phyloP scores from a whole-genome alignment of 2,329 filamentous ascomycete species.

The Thyridium curvatum region DNA sequence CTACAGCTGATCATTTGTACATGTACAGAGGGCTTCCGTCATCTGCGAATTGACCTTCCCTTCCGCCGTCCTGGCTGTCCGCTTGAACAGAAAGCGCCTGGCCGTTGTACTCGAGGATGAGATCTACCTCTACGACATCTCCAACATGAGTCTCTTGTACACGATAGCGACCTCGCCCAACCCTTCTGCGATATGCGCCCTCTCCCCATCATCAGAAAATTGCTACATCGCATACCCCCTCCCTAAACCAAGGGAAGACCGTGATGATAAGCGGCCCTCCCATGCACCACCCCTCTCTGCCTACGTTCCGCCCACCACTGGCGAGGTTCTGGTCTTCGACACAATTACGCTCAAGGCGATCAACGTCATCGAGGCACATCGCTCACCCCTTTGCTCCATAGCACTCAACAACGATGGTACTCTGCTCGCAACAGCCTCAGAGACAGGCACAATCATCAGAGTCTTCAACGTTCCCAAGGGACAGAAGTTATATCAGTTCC shows the following conservation, averaged over 20 bases:
- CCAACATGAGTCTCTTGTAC: constrained; percentile 92
- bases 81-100: constrained; percentile 87
- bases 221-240: constrained; percentile 94
- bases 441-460: constrained; percentile 95
- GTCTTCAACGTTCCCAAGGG: constrained; percentile 90
- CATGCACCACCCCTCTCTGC: constrained; percentile 79
- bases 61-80: constrained; percentile 89
- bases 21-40: constrained; percentile 57
- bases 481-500: constrained; percentile 92
- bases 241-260: constrained; percentile 62
- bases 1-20: too few species aligned
- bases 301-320: constrained; percentile 77
- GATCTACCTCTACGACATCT: constrained; percentile 97
- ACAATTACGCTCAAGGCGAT: constrained; percentile 83
- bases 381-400: constrained; percentile 83
- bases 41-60: constrained; percentile 99
- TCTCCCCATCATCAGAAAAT: constrained; percentile 91
- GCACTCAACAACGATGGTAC: constrained; percentile 90
- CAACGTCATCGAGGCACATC: constrained; percentile 92
- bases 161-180: constrained; percentile 94
- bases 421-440: constrained; percentile 85
- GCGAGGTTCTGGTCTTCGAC: constrained; percentile 91
- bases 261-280: constrained; percentile 55
- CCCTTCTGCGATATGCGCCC: constrained; percentile 80
- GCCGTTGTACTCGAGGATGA: constrained; percentile 92